Evolutionary conservation across 495 filamentous ascomycete species (phyloP), one percentile per base, ranked within the genome.

Genomic region (Aspergillus conjunctus): DNA sequence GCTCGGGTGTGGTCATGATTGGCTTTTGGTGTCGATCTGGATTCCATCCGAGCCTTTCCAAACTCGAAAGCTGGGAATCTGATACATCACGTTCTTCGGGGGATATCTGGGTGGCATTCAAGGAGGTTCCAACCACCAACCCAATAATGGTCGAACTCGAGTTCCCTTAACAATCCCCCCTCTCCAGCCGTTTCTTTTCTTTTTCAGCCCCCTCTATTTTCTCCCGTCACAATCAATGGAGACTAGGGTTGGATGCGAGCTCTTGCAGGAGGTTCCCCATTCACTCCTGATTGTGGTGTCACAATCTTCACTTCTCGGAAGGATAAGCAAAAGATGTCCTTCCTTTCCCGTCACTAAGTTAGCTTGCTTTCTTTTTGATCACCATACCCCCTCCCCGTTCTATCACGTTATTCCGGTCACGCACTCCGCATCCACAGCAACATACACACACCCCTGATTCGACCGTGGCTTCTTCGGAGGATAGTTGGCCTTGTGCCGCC

Each of bases 211-310:
- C 21, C 44, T 10, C 18, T 37, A n/a, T n/a, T n/a, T 30, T 34
- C 17, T 55, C 46, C 44, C 20, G 14, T 26, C 37, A n/a, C 49
- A 14, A 30, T 37, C 11, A 1, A 32, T 26, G 45, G 48, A 41
- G 33, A 9, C 34, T 39, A 14, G 54, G 32, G 15, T 51, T 59
- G 56, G 46, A 37, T 22, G 26, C 43, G n/a, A 26, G 21, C 20
- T 48, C 9, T n/a, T 48, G 44, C 44, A 48, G n/a, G 17, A 48
- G 17, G 44, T 2, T 22, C n/a, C 10, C 44, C 21, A 51, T 15
- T 32, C 8, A 51, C 21, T 51, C 22, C 17, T 17, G 11, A 14
- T 21, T 51, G 49, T 32, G 9, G 49, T 31, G 11, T 15, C 21
- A 51, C 30, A 51, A 30, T 32, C 49, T 32, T 51, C 21, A 32